Evolutionary conservation across 495 filamentous ascomycete genomes (phyloP).

Genomic region (Chaetomium fimeti): DNA sequence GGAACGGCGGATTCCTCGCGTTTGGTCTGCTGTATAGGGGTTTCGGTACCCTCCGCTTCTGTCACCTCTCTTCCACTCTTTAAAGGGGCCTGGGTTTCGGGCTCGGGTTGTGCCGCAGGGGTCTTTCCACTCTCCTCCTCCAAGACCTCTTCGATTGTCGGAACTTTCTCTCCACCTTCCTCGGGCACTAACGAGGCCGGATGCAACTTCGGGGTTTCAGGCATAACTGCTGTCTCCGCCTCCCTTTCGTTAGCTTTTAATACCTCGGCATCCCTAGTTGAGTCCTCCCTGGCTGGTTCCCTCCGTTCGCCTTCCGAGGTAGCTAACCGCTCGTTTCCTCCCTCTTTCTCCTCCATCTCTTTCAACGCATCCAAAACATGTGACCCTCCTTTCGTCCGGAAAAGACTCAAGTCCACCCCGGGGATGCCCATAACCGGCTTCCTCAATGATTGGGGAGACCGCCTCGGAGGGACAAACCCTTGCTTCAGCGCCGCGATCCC

Average conservation of each 20-base stretch:
- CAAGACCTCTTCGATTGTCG: neutral
- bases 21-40: neutral
- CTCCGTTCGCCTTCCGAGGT: neutral
- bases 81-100: neutral
- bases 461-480: slow-evolving; percentile 13
- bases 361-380: slow-evolving; percentile 34
- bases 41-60: neutral
- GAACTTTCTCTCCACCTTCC: neutral
- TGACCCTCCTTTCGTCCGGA: slow-evolving; percentile 39
- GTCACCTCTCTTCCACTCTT: neutral
- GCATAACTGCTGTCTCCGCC: neutral
- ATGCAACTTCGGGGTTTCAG: neutral
- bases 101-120: neutral
- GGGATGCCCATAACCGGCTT: slow-evolving; percentile 4
- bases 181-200: neutral
- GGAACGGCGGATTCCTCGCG: neutral
- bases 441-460: slow-evolving; percentile 9
- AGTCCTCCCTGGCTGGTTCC: neutral
- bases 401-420: slow-evolving; percentile 40
- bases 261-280: neutral
- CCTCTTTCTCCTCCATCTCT: slow-evolving; percentile 11
- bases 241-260: neutral
- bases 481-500: slow-evolving; percentile 15
- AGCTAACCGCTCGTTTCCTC: neutral
- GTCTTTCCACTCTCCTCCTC: neutral